A percentile compares a stretch with the other conserved stretches of the same genome.
Evolutionary conservation across 768 basidiomycete genomes (phyloP).

Genomic region (Daedaleopsis sinensis): DNA sequence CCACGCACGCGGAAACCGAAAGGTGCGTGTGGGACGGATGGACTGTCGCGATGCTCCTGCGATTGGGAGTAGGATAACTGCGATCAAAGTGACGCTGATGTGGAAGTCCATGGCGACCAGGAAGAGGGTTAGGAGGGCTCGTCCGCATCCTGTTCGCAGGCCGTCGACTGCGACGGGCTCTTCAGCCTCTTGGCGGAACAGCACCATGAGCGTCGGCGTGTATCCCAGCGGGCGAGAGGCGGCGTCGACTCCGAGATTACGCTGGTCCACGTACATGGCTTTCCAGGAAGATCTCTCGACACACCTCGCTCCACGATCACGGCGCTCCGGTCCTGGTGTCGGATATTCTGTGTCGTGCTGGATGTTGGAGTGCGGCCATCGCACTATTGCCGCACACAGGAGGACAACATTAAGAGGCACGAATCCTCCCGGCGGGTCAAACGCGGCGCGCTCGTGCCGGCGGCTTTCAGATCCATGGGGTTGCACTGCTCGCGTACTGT

Average conservation of each 20-base stretch:
- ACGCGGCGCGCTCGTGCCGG: neutral
- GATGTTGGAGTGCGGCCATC: neutral
- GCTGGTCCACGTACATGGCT: too few relatives aligned
- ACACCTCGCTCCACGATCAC: constrained; percentile 8
- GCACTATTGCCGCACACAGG: constrained; percentile 4
- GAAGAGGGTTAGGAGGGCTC: neutral
- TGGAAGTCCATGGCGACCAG: neutral
- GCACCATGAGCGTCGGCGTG: neutral
- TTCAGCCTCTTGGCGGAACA: neutral
- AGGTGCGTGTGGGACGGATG: neutral
- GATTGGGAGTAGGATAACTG: neutral
- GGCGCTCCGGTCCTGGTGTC: neutral
- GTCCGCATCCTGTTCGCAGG: neutral
- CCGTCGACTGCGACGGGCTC: neutral
- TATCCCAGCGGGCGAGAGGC: neutral
- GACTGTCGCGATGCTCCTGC: neutral
- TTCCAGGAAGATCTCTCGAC: neutral
- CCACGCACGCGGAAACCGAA: neutral
- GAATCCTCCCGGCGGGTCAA: neutral
- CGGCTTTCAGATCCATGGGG: too few relatives aligned
- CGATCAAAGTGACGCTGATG: neutral
- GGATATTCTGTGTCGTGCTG: neutral
- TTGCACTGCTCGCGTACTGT: too few relatives aligned
- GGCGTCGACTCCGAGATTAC: too few relatives aligned
- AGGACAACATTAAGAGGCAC: neutral